phyloP scores from a whole-genome alignment of 306 rosid species.

The Inga oerstediana region DNA sequence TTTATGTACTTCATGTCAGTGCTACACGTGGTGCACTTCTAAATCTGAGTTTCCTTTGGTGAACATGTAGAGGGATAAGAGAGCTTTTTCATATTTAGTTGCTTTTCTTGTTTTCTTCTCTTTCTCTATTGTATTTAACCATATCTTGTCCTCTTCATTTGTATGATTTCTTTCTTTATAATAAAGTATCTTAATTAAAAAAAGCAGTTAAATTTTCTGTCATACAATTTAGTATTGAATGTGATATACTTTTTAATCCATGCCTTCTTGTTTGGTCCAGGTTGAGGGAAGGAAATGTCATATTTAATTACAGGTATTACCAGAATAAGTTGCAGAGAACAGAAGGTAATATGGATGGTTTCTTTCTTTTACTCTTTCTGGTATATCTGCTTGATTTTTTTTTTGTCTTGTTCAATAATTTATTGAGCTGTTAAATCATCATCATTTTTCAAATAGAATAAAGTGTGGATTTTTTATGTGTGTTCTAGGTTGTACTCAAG shows the following conservation, averaged over 20 bases:
- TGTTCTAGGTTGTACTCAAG: not conserved
- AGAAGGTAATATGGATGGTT: conserved; percentile 64
- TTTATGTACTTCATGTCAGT: not conserved
- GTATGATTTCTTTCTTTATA: not conserved
- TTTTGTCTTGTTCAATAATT: not conserved
- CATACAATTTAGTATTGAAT: conserved; percentile 29
- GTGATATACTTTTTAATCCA: conserved; percentile 22
- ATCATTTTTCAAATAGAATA: not conserved
- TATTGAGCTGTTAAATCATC: conserved; percentile 14
- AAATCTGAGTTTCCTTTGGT: not conserved
- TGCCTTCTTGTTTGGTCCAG: conserved; percentile 57
- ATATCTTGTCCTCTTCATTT: not conserved
- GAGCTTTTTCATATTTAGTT: not conserved
- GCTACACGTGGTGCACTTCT: too few relatives aligned
- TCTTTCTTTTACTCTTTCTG: conserved; percentile 16
- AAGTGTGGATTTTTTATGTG: not conserved
- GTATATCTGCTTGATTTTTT: not conserved
- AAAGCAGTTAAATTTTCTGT: not conserved
- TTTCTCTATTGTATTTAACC: not conserved
- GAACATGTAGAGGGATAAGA: not conserved
- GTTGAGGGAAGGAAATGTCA: conserved; percentile 74
- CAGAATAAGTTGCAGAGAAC: conserved; percentile 61
- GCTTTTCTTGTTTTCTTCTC: not conserved
- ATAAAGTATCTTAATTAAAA: not conserved
- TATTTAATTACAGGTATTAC: conserved; percentile 79